These are phyloP conservation scores for Adansonia grandidieri DNA, from an alignment of 441 rosid species.

Conservation along the genomic window DNA sequence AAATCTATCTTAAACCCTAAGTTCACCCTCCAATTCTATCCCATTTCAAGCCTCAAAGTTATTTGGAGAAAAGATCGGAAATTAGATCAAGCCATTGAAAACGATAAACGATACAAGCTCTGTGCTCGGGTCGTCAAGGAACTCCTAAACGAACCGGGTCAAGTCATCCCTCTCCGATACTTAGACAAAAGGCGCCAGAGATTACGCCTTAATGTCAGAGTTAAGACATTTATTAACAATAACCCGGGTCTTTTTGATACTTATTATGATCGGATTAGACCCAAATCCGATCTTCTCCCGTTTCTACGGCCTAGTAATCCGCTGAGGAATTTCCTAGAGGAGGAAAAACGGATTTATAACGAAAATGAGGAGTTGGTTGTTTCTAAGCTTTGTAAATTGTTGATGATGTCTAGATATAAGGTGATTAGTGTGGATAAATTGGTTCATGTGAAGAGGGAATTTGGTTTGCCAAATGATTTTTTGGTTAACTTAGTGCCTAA, in stretches of 20 bases:
- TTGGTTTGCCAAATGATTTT: conserved; percentile 81
- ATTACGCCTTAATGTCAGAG: conserved; percentile 54
- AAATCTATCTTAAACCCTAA: conserved; percentile 24
- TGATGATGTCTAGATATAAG: conserved; percentile 79
- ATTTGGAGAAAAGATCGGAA: conserved; percentile 70
- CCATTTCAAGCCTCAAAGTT: conserved; percentile 74
- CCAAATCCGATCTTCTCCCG: conserved; percentile 57
- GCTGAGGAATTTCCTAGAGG: conserved; percentile 61
- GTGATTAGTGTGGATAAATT: conserved; percentile 65
- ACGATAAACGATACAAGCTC: conserved; percentile 61
- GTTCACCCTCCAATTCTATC: conserved; percentile 26
- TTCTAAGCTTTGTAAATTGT: conserved; percentile 68
- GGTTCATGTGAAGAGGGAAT: conserved; percentile 78
- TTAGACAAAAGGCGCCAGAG: conserved; percentile 80
- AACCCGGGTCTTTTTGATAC: conserved; percentile 62
- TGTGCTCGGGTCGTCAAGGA: conserved; percentile 72
- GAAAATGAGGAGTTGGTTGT: conserved; percentile 62
- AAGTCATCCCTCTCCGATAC: conserved; percentile 68
- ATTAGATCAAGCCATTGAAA: conserved; percentile 71
- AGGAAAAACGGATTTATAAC: conserved; percentile 52
- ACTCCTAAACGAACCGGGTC: conserved; percentile 79
- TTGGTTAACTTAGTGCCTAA: conserved; percentile 60
- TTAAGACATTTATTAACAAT: conserved; percentile 50
- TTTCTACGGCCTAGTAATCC: conserved; percentile 60
- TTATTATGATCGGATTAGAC: conserved; percentile 66